Percentiles rank a stretch among this genome's conserved stretches.
phyloP scores from a whole-genome alignment of 164 flowering plant genomes.

The Protea cynaroides region DNA sequence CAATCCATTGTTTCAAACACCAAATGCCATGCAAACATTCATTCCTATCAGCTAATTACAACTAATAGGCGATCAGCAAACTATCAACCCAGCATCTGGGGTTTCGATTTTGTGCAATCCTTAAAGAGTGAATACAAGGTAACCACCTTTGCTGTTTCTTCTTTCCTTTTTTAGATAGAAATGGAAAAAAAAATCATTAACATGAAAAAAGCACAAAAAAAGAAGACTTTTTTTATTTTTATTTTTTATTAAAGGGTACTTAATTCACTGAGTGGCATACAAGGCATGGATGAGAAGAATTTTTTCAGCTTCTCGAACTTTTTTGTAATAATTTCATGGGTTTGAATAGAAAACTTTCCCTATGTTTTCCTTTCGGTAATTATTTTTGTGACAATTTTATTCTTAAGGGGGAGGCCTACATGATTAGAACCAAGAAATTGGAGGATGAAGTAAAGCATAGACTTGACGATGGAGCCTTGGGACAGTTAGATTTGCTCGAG shows the following conservation, averaged over 20 bases:
- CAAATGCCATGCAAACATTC: too few relatives aligned
- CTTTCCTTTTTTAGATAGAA: too few relatives aligned
- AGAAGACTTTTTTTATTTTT: too few relatives aligned
- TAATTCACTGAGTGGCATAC: too few relatives aligned
- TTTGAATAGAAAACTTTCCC: not conserved
- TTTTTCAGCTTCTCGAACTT: too few relatives aligned
- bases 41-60: too few relatives aligned
- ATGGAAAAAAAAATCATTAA: too few relatives aligned
- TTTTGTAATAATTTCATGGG: too few relatives aligned
- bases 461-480: not conserved
- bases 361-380: not conserved
- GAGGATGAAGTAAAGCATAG: not conserved
- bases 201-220: too few relatives aligned
- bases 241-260: too few relatives aligned
- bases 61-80: not conserved
- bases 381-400: not conserved
- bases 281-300: too few relatives aligned
- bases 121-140: slow-evolving; percentile 2
- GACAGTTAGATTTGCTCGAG: not conserved
- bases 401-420: not conserved
- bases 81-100: not conserved
- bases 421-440: not conserved
- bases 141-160: not conserved
- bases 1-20: too few relatives aligned
- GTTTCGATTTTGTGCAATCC: not conserved